Base-by-base conservation (phyloP, 2,329 filamentous ascomycete genomes). In the Xylariaceae sp. region DNA sequence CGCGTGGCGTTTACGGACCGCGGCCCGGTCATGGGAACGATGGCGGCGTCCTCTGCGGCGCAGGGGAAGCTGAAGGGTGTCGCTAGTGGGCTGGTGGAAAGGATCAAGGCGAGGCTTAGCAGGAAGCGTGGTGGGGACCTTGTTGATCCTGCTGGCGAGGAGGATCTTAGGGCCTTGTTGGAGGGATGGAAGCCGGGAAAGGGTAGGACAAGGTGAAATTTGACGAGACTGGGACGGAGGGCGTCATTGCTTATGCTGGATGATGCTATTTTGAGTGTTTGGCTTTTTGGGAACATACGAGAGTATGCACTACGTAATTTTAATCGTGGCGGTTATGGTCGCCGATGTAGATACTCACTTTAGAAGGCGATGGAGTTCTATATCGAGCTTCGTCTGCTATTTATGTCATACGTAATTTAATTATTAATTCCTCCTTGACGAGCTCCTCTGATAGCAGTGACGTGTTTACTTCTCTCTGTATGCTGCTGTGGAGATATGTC, bases 1-100 rank as follows among this genome's bases (percentile, higher is more conserved):
- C 55, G 62, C 4, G 67, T 70, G 4, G 55, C 52, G 4, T 70
- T 70, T 20, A 68, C 63, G 11, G 59, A 61, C n/a, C 39, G 60
- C 5, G 68, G 67, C 0, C 68, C 67, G 9, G 70, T 65, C 10
- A 67, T 67, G 65, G 64, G 64, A 13, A 57, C 56, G 37, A 57
- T 61, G 13, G n/a, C n/a, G n/a, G n/a, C n/a, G n/a, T n/a, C n/a
- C n/a, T 60, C 61, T 43, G 63, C 57, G 2, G 15, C 58, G 4
- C 50, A 35, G 15, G 33, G 33, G 2, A 42, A 47, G 32, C 16
- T 11, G 6, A 42, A 6, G 36, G 55, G 13, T 24, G 44, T 6
- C 37, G 57, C 13, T 10, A 21, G 15, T 21, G 59, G 60, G 1
- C 21, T 66, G 1, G 33, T 63, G 7, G 46, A 39, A 3, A 42